Base-by-base conservation (phyloP, 2,329 filamentous ascomycete species). In the Drechmeria coniospora region DNA sequence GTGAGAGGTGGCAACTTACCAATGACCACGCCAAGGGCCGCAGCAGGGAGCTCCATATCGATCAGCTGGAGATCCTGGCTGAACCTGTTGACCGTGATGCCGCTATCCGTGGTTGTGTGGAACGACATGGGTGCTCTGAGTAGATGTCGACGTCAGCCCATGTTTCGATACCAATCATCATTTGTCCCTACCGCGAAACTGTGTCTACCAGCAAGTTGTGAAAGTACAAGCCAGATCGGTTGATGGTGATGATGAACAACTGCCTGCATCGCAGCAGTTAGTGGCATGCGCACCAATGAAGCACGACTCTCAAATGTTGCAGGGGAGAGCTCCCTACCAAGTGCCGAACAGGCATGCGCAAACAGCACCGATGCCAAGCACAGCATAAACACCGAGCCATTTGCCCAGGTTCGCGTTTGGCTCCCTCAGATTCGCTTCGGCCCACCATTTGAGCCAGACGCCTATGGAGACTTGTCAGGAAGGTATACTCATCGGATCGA, bases 41-140 rank as follows among this genome's bases (percentile, higher is more conserved):
- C 37, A 6, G 36, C 30, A 0, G 53, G 53, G 1, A 56, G 33
- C 14, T 52, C 45, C 26, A 43, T 50, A 23, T 57, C 54, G 8
- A 57, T 46, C 3, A 57, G 45, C 20, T 49, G 46, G 0, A 57
- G 35, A 28, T 58, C 54, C 26, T 57, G 54, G 16, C 49, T 53
- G 31, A 57, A 57, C 10, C 54, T 33, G 27, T 57, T 57, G 16
- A 50, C 41, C 5, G 49, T 52, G 3, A 45, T 26, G 1, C 54
- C 53, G 5, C 42, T 34, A 26, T 57, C 53, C 3, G 44, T 51
- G 3, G 36, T 27, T 1, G 44, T 43, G 23, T 52, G 51, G 35
- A 54, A 56, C 7, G 44, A 45, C 34, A 54, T 39, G 15, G 50
- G 47, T 0, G 50, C 47, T n/a, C 18, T 17, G 8, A n/a, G n/a